Percentiles rank a stretch among this genome's conserved stretches.
phyloP scores from a whole-genome alignment of 1,284 basidiomycete genomes.

The Leccinum subfulvum region DNA sequence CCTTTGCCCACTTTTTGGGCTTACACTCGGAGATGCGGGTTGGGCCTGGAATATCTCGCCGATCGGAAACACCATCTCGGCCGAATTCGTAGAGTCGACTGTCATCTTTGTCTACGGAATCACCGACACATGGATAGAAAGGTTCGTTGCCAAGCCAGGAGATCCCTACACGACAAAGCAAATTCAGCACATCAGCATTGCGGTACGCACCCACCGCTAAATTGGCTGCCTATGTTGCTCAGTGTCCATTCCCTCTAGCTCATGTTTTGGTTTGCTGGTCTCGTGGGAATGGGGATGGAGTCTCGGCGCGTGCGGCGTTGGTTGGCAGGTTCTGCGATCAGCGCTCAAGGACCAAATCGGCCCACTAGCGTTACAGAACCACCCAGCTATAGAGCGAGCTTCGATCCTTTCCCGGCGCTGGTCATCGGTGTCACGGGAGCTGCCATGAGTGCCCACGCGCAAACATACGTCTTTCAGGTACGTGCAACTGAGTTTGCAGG shows the following conservation, averaged over 20 bases:
- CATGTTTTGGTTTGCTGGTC: slow-evolving; percentile 96
- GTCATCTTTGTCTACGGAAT: slow-evolving; percentile 90
- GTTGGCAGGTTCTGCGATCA: slow-evolving; percentile 58
- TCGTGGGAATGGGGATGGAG: slow-evolving; percentile 91
- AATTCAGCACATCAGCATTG: slow-evolving; percentile 94
- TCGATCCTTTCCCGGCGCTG: slow-evolving; percentile 93
- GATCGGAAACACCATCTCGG: slow-evolving; percentile 53
- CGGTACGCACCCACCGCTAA: slow-evolving; percentile 47
- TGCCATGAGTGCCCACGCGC: slow-evolving; percentile 94
- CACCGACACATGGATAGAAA: slow-evolving; percentile 97
- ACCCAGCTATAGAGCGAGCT: slow-evolving; percentile 73
- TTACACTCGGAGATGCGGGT: slow-evolving; percentile 78
- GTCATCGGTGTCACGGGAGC: slow-evolving; percentile 92
- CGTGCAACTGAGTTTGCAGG: too few species aligned
- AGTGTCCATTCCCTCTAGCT: slow-evolving; percentile 35
- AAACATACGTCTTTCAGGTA: slow-evolving; percentile 55
- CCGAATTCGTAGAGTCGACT: slow-evolving; percentile 85
- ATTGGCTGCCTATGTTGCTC: not conserved
- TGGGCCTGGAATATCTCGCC: slow-evolving; percentile 93
- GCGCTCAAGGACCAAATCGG: slow-evolving; percentile 40
- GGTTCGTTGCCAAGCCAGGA: slow-evolving; percentile 79
- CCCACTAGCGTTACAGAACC: slow-evolving; percentile 54
- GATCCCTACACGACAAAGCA: slow-evolving; percentile 91
- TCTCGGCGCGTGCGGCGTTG: slow-evolving; percentile 69
- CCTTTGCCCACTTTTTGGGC: slow-evolving; percentile 90